Evolutionary conservation across 2,329 filamentous ascomycete genomes (phyloP).

Genomic region (Colletotrichum falcatum): DNA sequence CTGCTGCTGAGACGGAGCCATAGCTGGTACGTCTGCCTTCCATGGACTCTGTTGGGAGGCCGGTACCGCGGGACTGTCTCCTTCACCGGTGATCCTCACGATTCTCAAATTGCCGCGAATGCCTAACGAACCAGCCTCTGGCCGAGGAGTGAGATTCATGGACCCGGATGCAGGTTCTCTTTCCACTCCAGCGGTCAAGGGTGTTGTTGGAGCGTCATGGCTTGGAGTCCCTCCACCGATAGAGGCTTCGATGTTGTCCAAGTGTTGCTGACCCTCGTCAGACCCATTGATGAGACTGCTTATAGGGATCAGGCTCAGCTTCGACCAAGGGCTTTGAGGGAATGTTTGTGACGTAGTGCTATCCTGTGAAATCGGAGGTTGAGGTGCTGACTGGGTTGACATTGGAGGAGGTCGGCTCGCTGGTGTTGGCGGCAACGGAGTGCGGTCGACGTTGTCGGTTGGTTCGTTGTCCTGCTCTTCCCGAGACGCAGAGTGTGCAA

Average conservation of each 20-base stretch:
- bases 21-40: constrained; percentile 17
- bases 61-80: constrained; percentile 8
- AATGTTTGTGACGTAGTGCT: not conserved
- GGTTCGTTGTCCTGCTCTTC: not conserved
- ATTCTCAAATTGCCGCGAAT: not conserved
- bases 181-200: not conserved
- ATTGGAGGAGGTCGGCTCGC: not conserved
- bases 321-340: constrained; percentile 32
- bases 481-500: constrained; percentile 4
- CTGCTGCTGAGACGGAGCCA: not conserved
- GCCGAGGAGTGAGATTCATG: not conserved
- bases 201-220: not conserved
- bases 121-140: not conserved
- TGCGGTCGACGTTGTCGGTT: not conserved
- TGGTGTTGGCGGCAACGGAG: not conserved
- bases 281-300: not conserved
- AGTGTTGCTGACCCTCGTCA: not conserved
- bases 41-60: constrained; percentile 36
- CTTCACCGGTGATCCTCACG: not conserved
- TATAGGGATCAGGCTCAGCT: not conserved
- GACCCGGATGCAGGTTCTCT: not conserved
- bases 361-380: not conserved
- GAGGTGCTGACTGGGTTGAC: not conserved
- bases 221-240: not conserved
- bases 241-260: not conserved